Conservation (phyloP, 2,329 filamentous ascomycete genomes). For the Paecilomyces sp. region DNA sequence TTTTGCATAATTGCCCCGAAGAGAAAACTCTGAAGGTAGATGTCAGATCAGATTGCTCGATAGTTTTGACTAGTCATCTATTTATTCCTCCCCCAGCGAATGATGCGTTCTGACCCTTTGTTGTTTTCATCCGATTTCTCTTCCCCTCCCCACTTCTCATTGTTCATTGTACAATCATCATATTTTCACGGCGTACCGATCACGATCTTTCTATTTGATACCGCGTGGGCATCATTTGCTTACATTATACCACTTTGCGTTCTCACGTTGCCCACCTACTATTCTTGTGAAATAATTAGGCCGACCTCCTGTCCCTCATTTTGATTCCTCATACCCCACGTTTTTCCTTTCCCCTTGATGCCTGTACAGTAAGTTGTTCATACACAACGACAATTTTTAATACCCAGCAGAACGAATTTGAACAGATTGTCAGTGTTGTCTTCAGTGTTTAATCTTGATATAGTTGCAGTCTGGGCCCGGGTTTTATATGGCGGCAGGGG, state of each 20-base stretch:
- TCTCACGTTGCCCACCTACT: background rate
- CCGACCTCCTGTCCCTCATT: background rate
- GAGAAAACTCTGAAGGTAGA: background rate
- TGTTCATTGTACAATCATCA: background rate
- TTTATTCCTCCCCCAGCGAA: background rate
- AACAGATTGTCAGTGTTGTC: background rate
- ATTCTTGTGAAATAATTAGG: background rate
- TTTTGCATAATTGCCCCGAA: slow-evolving; percentile 4
- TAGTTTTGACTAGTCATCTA: background rate
- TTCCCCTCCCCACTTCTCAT: background rate
- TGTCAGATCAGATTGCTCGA: background rate
- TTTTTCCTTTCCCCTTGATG: background rate
- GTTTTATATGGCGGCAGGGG: too few relatives aligned
- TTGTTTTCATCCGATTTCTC: background rate
- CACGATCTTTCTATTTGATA: background rate
- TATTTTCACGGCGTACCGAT: background rate
- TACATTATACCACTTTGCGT: background rate
- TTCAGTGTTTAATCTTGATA: background rate
- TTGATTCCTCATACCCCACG: background rate
- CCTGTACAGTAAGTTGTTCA: background rate
- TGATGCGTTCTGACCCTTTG: background rate
- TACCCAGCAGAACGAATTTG: background rate
- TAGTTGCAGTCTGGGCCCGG: background rate
- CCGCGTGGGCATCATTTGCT: background rate
- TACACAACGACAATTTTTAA: background rate